Evolutionary conservation across 2,329 filamentous ascomycete genomes (phyloP).

Genomic region (Grosmannia penicillata): DNA sequence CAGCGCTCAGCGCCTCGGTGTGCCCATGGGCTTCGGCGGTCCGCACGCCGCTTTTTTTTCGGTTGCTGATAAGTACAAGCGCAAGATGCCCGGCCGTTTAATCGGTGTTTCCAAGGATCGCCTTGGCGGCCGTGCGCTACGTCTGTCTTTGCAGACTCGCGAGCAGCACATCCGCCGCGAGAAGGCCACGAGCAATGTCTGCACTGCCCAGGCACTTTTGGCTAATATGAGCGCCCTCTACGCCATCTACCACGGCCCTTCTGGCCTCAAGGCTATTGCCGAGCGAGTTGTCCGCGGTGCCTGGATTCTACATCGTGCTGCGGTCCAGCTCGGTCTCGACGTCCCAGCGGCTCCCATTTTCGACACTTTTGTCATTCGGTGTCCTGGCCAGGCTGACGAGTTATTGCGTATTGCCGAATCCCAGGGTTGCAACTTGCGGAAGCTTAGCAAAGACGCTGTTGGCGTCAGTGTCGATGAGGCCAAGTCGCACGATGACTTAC

Average conservation of each 20-base stretch:
- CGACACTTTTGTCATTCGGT: constrained; percentile 63
- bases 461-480: constrained; percentile 66
- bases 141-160: constrained; percentile 77
- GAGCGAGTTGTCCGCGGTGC: constrained; percentile 60
- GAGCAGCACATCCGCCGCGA: constrained; percentile 94
- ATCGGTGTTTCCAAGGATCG: constrained; percentile 88
- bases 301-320: constrained; percentile 49
- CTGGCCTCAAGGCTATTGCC: constrained; percentile 71
- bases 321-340: constrained; percentile 47
- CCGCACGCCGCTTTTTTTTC: constrained; percentile 97
- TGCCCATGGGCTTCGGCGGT: constrained; percentile 82
- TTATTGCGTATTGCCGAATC: constrained; percentile 34
- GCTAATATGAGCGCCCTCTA: constrained; percentile 96
- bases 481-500: constrained; percentile 15
- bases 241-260: constrained; percentile 81
- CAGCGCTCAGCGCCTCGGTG: constrained; percentile 79
- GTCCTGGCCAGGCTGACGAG: constrained; percentile 27
- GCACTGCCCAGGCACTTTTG: constrained; percentile 82
- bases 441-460: constrained; percentile 29
- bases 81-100: constrained; percentile 82
- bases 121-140: constrained; percentile 64
- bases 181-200: constrained; percentile 96
- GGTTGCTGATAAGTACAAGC: constrained; percentile 78
- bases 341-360: constrained; percentile 31
- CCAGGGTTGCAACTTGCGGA: constrained; percentile 45